Conservation (phyloP, 768 basidiomycete species). For the Amanita phalloides region DNA sequence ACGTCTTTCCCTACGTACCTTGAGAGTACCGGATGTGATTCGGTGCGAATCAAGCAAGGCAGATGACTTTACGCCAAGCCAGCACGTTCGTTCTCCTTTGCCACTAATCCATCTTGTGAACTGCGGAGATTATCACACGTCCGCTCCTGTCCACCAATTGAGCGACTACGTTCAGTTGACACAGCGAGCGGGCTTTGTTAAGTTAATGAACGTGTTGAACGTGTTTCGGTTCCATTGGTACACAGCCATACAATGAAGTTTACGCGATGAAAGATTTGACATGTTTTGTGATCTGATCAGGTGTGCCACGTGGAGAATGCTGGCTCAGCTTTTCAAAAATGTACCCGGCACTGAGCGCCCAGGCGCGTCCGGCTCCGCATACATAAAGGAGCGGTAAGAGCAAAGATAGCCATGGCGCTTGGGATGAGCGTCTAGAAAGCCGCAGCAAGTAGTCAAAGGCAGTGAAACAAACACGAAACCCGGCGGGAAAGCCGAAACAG, state of each 20-base stretch:
- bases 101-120: conserved; percentile 1
- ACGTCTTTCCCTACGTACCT: conserved; percentile 2
- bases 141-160: background rate
- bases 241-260: conserved; percentile 4
- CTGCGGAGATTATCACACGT: conserved; percentile 4
- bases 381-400: background rate
- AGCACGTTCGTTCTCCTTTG: background rate
- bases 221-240: background rate
- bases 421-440: background rate
- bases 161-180: background rate
- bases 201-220: background rate
- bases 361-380: background rate
- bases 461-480: background rate
- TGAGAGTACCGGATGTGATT: background rate
- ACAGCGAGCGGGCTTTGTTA: background rate
- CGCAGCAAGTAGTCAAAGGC: background rate
- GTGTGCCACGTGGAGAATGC: background rate
- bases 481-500: background rate
- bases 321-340: background rate
- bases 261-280: background rate
- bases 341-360: background rate
- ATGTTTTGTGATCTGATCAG: conserved; percentile 3
- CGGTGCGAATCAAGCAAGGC: conserved; percentile 1
- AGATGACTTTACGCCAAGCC: background rate
- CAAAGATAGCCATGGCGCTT: background rate